Percentiles rank a stretch among this genome's conserved stretches.
phyloP scores from a whole-genome alignment of 495 filamentous ascomycete genomes.

The Zalerion maritima region DNA sequence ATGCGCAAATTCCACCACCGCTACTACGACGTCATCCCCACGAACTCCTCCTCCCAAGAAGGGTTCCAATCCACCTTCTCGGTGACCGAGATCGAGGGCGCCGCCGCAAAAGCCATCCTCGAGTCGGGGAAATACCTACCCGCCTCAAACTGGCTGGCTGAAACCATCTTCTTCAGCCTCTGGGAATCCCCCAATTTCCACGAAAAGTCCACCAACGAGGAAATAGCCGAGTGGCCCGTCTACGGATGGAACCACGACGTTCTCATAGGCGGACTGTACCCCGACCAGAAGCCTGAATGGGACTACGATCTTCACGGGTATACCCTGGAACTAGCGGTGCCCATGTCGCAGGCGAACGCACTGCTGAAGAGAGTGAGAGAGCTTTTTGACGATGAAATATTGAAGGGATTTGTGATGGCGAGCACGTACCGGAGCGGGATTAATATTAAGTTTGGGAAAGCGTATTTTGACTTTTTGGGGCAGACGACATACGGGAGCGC shows the following conservation, averaged over 20 bases:
- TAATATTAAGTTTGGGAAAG: slow-evolving; percentile 37
- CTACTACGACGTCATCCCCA: slow-evolving; percentile 31
- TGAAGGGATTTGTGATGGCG: slow-evolving; percentile 28
- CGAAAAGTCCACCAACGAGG: slow-evolving; percentile 29
- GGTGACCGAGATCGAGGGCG: slow-evolving; percentile 27
- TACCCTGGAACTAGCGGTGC: slow-evolving; percentile 36
- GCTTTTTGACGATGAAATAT: slow-evolving; percentile 29
- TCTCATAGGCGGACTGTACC: slow-evolving; percentile 33
- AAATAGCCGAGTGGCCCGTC: slow-evolving; percentile 28
- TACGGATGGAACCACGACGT: slow-evolving; percentile 39
- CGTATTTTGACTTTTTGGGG: slow-evolving; percentile 34
- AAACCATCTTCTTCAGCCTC: slow-evolving; percentile 28
- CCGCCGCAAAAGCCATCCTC: slow-evolving; percentile 24
- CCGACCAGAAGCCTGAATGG: slow-evolving; percentile 33
- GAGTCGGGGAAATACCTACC: slow-evolving; percentile 32
- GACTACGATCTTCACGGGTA: slow-evolving; percentile 28
- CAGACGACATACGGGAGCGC: slow-evolving; percentile 32
- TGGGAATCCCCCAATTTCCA: slow-evolving; percentile 35
- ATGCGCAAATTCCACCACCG: slow-evolving; percentile 33
- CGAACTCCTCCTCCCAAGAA: slow-evolving; percentile 23
- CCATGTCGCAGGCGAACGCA: slow-evolving; percentile 28
- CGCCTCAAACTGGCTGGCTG: slow-evolving; percentile 33
- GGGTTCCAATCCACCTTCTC: slow-evolving; percentile 38
- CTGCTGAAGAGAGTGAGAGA: slow-evolving; percentile 31
- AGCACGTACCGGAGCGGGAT: slow-evolving; percentile 35